phyloP scores from a whole-genome alignment of 805 yeast genomes.

The Yamadazyma endophytica region DNA sequence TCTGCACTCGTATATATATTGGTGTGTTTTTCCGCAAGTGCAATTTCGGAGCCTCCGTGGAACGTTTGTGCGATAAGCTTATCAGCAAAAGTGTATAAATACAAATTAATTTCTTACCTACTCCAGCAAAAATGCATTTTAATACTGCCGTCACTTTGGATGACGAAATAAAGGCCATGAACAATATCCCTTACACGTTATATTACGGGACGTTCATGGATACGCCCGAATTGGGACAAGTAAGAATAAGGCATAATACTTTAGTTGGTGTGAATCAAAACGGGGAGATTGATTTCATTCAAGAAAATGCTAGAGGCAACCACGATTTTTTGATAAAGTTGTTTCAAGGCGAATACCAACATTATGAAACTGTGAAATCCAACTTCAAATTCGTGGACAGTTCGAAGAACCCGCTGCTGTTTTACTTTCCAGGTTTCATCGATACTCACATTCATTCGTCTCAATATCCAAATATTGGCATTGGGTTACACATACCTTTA shows the following conservation, averaged over 20 bases:
- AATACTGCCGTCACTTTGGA: no score
- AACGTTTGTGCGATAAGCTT: not conserved
- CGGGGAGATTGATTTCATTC: conserved; percentile 50
- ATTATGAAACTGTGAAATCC: conserved; percentile 3
- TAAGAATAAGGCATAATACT: conserved; percentile 54
- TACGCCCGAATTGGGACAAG: conserved; percentile 54
- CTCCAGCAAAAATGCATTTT: no score
- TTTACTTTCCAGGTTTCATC: conserved; percentile 56
- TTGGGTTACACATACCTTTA: conserved; percentile 80
- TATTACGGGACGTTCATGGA: conserved; percentile 73
- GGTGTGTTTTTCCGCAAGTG: no score
- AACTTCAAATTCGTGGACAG: conserved; percentile 20
- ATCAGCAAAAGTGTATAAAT: no score
- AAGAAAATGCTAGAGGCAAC: conserved; percentile 6
- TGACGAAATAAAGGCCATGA: conserved; percentile 12
- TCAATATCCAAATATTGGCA: conserved; percentile 43
- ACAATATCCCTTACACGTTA: conserved; percentile 32
- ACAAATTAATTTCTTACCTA: no score
- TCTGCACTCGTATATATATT: no score
- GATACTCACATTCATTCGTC: conserved; percentile 46
- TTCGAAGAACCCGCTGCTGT: conserved; percentile 35
- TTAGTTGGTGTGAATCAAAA: conserved; percentile 57
- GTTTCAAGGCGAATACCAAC: conserved; percentile 2
- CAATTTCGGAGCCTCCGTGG: conserved; percentile 5
- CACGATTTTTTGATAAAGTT: not conserved